Base-by-base conservation (phyloP, 495 filamentous ascomycete species). In the Xeromyces bisporus region DNA sequence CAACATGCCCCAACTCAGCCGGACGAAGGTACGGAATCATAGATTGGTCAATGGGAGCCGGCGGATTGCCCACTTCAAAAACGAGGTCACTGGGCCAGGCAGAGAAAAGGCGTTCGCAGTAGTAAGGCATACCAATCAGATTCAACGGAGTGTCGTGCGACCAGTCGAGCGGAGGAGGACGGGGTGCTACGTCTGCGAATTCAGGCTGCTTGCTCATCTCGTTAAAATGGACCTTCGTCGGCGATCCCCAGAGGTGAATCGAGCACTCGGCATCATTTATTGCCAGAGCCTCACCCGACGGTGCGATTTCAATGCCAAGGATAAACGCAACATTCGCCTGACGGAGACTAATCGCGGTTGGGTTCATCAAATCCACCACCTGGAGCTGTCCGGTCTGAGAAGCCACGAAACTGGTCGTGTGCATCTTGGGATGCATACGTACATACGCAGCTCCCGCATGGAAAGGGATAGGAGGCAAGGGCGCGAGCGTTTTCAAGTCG, bases 281-380 rank as follows among this genome's bases (percentile, higher is more conserved):
- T 2, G 73, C 84, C 36, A 93, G 60, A 0, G 85, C 85, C 44
- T 93, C 84, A 3, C 86, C 91, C 2, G 87, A 92, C 0, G 83
- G 75, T 4, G 91, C 85, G 18, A 99, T 66, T 33, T 94, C 85
- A 34, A 96, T 61, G 0, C 66, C 61, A 18, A 67, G 73, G 63
- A 91, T 72, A 44, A 74, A 77, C 0, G 68, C 70, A 2, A 82
- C 70, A 40, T 81, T 80, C 2, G 77, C 78, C 47, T 92, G 84
- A n/a, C 80, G 71, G n/a, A 94, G 67, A 40, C 78, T 87, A 44
- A 77, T 78, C 8, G 81, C 74, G 45, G 89, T 85, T 0, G 83
- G 80, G 35, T 99, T 94, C 73, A 91, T 82, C 3, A 99, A 62
- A 46, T 99, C 89, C 25, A 93, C 80, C 8, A 93, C 76, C 42